Evolutionary conservation across 2,329 filamentous ascomycete species (phyloP), one percentile per base, ranked within the genome.

Genomic region (Purpureocillium takamizusanense): DNA sequence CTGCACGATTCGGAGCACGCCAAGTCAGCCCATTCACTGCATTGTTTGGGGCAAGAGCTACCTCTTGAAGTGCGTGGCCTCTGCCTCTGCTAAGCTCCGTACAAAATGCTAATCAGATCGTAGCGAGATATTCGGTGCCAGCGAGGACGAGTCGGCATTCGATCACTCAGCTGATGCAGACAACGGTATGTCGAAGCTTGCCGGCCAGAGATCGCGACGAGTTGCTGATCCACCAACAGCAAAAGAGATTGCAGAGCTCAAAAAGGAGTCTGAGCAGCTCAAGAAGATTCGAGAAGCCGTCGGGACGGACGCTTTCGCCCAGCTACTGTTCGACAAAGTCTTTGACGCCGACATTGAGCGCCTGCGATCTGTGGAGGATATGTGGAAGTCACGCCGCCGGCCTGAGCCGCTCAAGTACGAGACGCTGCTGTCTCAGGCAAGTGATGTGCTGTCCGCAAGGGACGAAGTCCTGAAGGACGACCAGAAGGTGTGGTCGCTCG

Each of bases 1-100:
- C 31, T 98, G 92, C 66, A 98, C 92, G 2, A 97, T 98, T 51
- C 79, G 92, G 58, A 95, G 87, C 59, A 98, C 89, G 0, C 92
- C 92, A 0, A 94, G 85, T 47, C 90, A 97, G 53, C 86, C 90
- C 1, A 97, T 98, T 32, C 92, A 98, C 63, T 97, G 92, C 65
- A 98, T 98, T 44, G 90, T 98, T 2, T 98, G 92, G 92, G 90
- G 78, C 15, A 98, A 97, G 65, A 95, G 88, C 58, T 98, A 97
- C 59, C 72, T 98, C 8, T 76, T 98, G 43, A 92, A 87, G 62
- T 66, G 51, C 17, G 71, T 67, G 4, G 52, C 43, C n/a, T 14
- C 33, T 13, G 14, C 7, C 9, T n/a, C n/a, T 7, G 14, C 10
- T 7, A 3, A 4, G 11, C 14, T 13, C 9, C 12, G 17, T 13